Base-by-base conservation (phyloP, 2,329 filamentous ascomycete genomes). In the Exophiala lecanii-corni region DNA sequence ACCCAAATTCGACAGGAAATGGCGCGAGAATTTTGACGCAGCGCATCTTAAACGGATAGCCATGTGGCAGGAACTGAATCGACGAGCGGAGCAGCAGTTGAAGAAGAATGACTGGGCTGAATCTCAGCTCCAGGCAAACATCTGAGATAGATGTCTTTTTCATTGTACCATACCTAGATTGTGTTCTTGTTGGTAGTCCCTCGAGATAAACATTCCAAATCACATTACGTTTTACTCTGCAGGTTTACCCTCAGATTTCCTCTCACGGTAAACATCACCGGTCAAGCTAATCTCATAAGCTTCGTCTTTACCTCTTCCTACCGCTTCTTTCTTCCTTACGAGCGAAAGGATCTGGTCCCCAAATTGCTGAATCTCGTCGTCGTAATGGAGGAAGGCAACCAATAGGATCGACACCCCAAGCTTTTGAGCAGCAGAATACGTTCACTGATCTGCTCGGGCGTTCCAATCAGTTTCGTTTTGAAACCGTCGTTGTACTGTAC, bases 381-480 rank as follows among this genome's bases (percentile, higher is more conserved):
- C 72, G 44, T 75, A 75, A 50, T 75, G 71, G 52, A 75, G 54
- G 50, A 74, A 73, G 0, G 70, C 72, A 1, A 67, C 65, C 46
- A 76, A 43, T 41, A 69, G 53, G 36, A 76, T 31, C 13, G 20
- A 31, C 72, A 39, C 68, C 53, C 67, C 50, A 58, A 56, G 54
- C 53, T 65, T 35, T 51, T 62, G 38, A 72, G 41, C 69, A 72
- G 12, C 73, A 81, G 33, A 74, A 81, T 40, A 92, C 87, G 2
- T 73, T 95, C 48, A 75, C 85, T 23, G 79, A 84, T 54, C 76
- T 96, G 3, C 71, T 96, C 26, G 61, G 74, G 71, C 54, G 72
- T 74, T 1, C 72, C 72, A 32, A 75, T 73, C 18, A 75, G 54
- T 57, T 74, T 75, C 3, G 72, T 74, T 61, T 75, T 75, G 59